Evolutionary conservation across 768 basidiomycete species (phyloP), one percentile per base, ranked within the genome.

Genomic region (Gymnopilus junonius): DNA sequence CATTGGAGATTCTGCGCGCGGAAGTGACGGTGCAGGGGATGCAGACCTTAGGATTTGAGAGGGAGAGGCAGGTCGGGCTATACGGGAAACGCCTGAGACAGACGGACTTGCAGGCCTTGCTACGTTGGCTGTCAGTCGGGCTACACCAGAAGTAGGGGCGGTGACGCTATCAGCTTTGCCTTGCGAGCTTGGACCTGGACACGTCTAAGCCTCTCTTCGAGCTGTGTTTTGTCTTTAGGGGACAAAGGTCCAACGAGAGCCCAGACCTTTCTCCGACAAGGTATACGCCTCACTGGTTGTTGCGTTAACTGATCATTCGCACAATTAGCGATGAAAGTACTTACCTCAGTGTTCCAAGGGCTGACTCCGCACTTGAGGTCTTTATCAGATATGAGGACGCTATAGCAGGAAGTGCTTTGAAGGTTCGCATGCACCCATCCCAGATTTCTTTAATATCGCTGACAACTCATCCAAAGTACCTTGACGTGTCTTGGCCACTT

Each of bases 401-500:
- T 51, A 96, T 82, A 32, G 83, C 69, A 0, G 93, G 88, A 71
- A 96, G 90, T 2, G 94, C 89, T 71, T 93, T 95, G 79, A 71
- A 8, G 93, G 91, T 54, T 95, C 91, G 67, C 92, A 95, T 23
- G 91, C 88, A 45, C 84, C 83, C 76, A 93, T 85, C 20, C 95
- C 95, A 21, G 92, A 93, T 54, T 89, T 87, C 69, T 91, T 93
- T 65, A 97, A 77, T 32, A 97, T 80, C 35, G 80, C 80, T 4
- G 85, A 88, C 57, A 97, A 77, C 71, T 96, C 95, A 65, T 97
- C 95, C 48, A 96, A 77, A 20, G 90, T 82, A 12, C 94, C 93
- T 75, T 94, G 92, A 12, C 96, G 87, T 11, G 94, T 93, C 76
- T 96, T 95, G 3, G 95, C 91, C 17, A 95, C 92, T 75, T 96